Percentiles rank a stretch among this genome's conserved stretches.
Conservation (phyloP, 179 eudicot species). For the Drosera spatulata region DNA sequence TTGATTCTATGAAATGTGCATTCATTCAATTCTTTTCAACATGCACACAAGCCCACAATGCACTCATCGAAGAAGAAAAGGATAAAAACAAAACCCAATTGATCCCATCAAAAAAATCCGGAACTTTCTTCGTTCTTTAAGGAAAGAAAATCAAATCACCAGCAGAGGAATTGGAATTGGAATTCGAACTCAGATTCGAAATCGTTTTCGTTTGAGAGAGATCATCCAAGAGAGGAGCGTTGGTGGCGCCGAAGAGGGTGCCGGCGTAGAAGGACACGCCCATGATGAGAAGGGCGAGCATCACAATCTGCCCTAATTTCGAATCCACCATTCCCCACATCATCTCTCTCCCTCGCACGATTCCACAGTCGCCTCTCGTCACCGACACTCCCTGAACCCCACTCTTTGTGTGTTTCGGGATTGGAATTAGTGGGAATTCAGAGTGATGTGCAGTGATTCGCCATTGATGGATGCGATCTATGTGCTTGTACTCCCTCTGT, state of each 20-base stretch:
- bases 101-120: no score
- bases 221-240: conserved; percentile 18
- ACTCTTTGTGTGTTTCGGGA: no score
- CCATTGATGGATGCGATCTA: no score
- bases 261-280: conserved; percentile 66
- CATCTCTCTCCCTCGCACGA: background rate
- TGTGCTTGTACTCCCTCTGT: no score
- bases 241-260: conserved; percentile 43
- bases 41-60: no score
- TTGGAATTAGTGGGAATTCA: no score
- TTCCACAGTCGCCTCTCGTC: background rate
- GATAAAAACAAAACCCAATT: no score
- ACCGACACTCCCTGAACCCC: background rate
- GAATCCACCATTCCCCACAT: conserved; percentile 39
- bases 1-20: no score
- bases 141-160: conserved; percentile 14
- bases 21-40: no score
- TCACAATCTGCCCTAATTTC: conserved; percentile 36
- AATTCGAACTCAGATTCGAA: background rate
- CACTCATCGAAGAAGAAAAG: no score
- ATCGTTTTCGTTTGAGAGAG: conserved; percentile 3
- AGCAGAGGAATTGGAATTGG: conserved; percentile 18
- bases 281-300: conserved; percentile 49
- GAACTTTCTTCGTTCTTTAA: no score
- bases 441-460: no score